phyloP scores from a whole-genome alignment of 306 rosid genomes.

The Clitoria ternatea region DNA sequence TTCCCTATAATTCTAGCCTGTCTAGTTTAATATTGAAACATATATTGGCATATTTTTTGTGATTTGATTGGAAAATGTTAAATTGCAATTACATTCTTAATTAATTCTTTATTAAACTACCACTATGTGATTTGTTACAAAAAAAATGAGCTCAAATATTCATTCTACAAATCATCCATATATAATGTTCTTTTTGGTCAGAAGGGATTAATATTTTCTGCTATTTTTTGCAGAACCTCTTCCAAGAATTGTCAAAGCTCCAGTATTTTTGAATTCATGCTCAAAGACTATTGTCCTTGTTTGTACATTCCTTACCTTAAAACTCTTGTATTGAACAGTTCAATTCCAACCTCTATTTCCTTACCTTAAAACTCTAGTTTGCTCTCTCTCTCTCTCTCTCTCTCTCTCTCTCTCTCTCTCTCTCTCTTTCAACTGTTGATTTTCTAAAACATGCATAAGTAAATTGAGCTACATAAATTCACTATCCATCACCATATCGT shows the following conservation, averaged over 20 bases:
- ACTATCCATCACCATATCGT: not conserved
- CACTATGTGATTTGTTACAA: not conserved
- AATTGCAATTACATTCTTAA: not conserved
- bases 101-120: not conserved
- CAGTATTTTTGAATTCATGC: slow-evolving; percentile 44
- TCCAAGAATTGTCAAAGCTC: slow-evolving; percentile 49
- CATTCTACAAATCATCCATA: not conserved
- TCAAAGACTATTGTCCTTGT: slow-evolving; percentile 88
- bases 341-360: too few relatives aligned
- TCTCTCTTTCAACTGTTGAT: slow-evolving; percentile 20
- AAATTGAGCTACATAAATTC: slow-evolving; percentile 9
- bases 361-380: too few relatives aligned
- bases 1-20: not conserved
- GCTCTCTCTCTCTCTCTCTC: too few relatives aligned
- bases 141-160: slow-evolving; percentile 10
- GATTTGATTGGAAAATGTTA: not conserved
- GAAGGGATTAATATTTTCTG: slow-evolving; percentile 18
- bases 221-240: slow-evolving; percentile 54
- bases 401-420: too few relatives aligned
- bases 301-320: slow-evolving; percentile 87
- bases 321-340: slow-evolving; percentile 35
- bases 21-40: not conserved
- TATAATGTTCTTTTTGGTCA: not conserved
- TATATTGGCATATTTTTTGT: not conserved
- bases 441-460: slow-evolving; percentile 10